Base-by-base conservation (phyloP, 139 green algal genomes). In the Chlorella vulgaris region DNA sequence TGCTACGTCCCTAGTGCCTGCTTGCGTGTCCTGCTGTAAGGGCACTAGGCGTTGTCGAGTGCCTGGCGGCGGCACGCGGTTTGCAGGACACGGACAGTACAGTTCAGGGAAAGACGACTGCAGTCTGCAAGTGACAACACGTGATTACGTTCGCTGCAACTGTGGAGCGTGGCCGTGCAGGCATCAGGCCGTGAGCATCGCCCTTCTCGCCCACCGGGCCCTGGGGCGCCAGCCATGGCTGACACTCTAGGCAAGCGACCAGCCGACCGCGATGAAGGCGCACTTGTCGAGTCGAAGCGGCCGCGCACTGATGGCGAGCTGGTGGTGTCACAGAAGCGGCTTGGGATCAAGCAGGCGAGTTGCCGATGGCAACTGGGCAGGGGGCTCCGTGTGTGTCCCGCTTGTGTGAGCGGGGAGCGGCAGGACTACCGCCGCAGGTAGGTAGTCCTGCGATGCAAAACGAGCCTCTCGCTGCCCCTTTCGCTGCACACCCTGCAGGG, bases 201-300 rank as follows among this genome's bases (percentile, higher is more conserved):
- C n/a, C n/a, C n/a, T n/a, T n/a, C n/a, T n/a, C n/a, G n/a, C n/a
- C n/a, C n/a, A n/a, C n/a, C n/a, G n/a, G n/a, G n/a, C n/a, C n/a
- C n/a, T n/a, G n/a, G n/a, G n/a, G n/a, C n/a, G n/a, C n/a, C n/a
- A n/a, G n/a, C n/a, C 47, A 55, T 55, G 47, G 47, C 15, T 15
- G 47, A 55, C 10, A 55, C 47, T 10, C 47, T 55, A 15, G 47
- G 47, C 38, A 81, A 81, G 42, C 76, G 76, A 8, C 42, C 61
- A 63, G 47, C 61, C 7, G 33, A 60, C 21, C 65, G 66, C 10
- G 80, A 84, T 22, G 53, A 75, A 4, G 69, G 69, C 2, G 81
- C 81, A 10, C 33, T 86, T 29, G 82, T 83, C 1, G 82, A 70
- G 55, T 47, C 78, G 2, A 86, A 86, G 74, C 38, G 36, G 36